Percentiles rank a stretch among this genome's conserved stretches.
phyloP scores from a whole-genome alignment of 2,329 filamentous ascomycete species.

The Coleophoma crateriformis region DNA sequence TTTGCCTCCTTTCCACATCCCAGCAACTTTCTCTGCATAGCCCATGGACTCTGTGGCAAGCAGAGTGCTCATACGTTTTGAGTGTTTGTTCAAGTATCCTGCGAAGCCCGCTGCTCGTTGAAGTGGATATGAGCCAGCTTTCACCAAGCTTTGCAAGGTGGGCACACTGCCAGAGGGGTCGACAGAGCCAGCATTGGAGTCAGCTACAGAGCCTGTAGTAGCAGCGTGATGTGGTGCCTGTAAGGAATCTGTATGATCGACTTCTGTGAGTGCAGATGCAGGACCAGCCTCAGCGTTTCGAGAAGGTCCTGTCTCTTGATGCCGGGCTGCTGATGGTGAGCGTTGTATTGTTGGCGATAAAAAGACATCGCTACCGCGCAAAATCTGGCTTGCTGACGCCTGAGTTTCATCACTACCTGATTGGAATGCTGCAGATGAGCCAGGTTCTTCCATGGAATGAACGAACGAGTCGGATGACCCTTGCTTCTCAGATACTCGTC shows the following conservation, averaged over 20 bases:
- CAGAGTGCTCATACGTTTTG: constrained; percentile 75
- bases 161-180: constrained; percentile 38
- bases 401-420: constrained; percentile 68
- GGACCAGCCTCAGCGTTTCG: constrained; percentile 13
- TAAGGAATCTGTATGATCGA: constrained; percentile 5
- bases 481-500: constrained; percentile 45
- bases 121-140: constrained; percentile 67
- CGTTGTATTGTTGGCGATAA: constrained; percentile 66
- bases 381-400: constrained; percentile 84
- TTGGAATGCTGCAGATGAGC: constrained; percentile 63
- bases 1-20: constrained; percentile 90
- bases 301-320: constrained; percentile 9
- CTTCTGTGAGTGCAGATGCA: constrained; percentile 9
- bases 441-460: constrained; percentile 68
- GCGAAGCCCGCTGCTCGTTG: constrained; percentile 80
- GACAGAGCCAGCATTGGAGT: constrained; percentile 11
- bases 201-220: constrained; percentile 18
- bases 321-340: constrained; percentile 27
- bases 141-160: constrained; percentile 51
- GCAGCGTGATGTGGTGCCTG: constrained; percentile 10
- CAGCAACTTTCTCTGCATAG: constrained; percentile 93
- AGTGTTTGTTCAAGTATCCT: constrained; percentile 72
- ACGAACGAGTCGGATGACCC: constrained; percentile 71
- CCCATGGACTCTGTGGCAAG: constrained; percentile 90
- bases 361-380: constrained; percentile 84